Evolutionary conservation across 2,329 filamentous ascomycete species (phyloP).

Genomic region (Penicillium hesseltinei): DNA sequence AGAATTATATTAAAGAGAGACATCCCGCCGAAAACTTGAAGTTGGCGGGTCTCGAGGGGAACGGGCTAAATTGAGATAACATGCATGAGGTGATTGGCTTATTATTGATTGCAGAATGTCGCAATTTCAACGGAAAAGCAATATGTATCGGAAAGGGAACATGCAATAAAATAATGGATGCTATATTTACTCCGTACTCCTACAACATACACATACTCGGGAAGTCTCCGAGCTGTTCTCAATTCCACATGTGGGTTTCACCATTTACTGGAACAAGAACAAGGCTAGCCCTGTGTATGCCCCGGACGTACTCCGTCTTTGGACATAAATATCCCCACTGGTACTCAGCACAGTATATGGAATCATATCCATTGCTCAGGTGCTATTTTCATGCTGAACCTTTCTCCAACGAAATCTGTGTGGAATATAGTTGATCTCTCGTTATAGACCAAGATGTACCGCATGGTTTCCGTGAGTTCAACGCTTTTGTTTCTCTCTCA

Average conservation of each 20-base stretch:
- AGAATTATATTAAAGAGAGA: background rate
- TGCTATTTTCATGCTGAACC: too few species aligned
- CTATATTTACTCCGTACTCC: background rate
- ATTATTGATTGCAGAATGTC: background rate
- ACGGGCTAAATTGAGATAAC: background rate
- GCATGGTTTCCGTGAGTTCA: background rate
- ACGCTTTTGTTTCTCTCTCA: background rate
- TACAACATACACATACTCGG: background rate
- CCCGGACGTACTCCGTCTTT: too few species aligned
- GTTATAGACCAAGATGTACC: background rate
- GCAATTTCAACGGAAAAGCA: background rate
- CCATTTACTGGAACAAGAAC: background rate
- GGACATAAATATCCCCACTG: too few species aligned
- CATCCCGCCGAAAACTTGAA: background rate
- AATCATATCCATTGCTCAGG: too few species aligned
- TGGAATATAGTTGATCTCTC: background rate
- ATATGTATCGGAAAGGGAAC: background rate
- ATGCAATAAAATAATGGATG: background rate
- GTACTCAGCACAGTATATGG: too few species aligned
- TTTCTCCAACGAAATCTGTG: background rate
- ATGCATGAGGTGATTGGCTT: constrained; percentile 3
- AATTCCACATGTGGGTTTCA: background rate
- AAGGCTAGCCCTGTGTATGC: background rate
- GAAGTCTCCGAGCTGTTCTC: background rate
- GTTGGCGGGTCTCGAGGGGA: background rate